phyloP scores from a whole-genome alignment of 768 basidiomycete genomes.

The Paxillus involutus region DNA sequence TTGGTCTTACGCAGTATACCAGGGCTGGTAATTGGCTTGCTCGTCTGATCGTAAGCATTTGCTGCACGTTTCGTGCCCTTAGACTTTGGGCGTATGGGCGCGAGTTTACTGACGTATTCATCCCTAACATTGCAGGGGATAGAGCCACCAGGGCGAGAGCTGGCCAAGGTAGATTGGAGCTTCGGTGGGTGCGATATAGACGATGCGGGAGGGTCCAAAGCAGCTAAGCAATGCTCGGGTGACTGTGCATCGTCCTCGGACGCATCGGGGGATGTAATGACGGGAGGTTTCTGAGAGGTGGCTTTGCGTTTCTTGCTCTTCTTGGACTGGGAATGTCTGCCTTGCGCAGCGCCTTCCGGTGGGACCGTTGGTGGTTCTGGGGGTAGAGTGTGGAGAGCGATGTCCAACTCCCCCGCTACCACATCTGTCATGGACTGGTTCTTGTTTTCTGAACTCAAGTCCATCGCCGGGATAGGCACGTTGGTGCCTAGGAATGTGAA shows the following conservation, averaged over 20 bases:
- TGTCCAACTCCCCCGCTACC: background rate
- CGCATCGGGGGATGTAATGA: conserved; percentile 17
- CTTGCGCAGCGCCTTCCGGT: background rate
- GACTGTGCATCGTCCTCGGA: conserved; percentile 20
- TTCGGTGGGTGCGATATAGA: conserved; percentile 11
- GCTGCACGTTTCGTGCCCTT: background rate
- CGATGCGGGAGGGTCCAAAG: background rate
- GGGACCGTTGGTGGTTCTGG: background rate
- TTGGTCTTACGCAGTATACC: conserved; percentile 1
- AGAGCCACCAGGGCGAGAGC: background rate
- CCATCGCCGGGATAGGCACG: background rate
- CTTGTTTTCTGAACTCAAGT: background rate
- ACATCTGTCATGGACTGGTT: background rate
- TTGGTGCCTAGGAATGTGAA: background rate
- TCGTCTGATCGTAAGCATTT: background rate
- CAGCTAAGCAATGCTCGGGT: background rate
- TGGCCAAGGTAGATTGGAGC: background rate
- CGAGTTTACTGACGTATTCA: background rate
- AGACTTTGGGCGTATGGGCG: background rate
- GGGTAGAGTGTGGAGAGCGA: background rate
- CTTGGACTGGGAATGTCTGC: background rate
- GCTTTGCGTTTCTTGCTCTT: conserved; percentile 23
- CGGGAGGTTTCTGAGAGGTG: conserved; percentile 18
- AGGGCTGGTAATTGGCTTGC: background rate
- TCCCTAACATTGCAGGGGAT: background rate